A percentile compares a stretch with the other conserved stretches of the same genome.
These are phyloP conservation scores for Metschnikowia cerradonensis DNA, from an alignment of 805 yeast species.

Conservation along the genomic window DNA sequence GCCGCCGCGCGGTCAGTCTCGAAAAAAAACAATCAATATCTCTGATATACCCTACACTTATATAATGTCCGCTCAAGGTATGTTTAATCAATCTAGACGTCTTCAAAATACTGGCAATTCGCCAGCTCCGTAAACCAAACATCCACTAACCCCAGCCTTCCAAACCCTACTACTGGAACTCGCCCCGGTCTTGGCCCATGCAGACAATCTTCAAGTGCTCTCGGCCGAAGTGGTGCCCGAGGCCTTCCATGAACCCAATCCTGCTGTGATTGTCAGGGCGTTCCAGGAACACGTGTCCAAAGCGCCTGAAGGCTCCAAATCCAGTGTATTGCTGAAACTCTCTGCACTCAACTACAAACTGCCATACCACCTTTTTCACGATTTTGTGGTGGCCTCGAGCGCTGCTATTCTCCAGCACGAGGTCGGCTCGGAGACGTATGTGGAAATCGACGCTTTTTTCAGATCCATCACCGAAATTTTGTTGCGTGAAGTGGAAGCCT, in stretches of 20 bases:
- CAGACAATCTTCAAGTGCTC: slow-evolving; percentile 12
- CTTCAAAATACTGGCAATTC: too few relatives aligned
- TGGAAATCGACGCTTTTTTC: slow-evolving; percentile 57
- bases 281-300: slow-evolving; percentile 33
- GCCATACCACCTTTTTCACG: slow-evolving; percentile 62
- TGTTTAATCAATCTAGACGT: slow-evolving; percentile 25
- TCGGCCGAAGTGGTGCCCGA: slow-evolving; percentile 35
- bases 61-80: slow-evolving; percentile 1
- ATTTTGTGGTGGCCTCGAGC: slow-evolving; percentile 54
- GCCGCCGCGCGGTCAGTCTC: neutral
- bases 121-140: slow-evolving; percentile 12
- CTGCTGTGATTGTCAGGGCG: slow-evolving; percentile 41
- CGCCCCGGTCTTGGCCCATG: slow-evolving; percentile 9
- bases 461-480: slow-evolving; percentile 59
- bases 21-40: slow-evolving; percentile 3
- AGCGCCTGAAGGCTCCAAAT: slow-evolving; percentile 23
- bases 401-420: slow-evolving; percentile 44
- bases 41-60: neutral
- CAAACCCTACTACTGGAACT: slow-evolving; percentile 16
- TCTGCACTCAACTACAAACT: slow-evolving; percentile 37
- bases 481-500: slow-evolving; percentile 54
- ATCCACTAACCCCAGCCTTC: slow-evolving; percentile 7
- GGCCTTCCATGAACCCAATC: slow-evolving; percentile 43
- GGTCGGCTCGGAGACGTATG: slow-evolving; percentile 48
- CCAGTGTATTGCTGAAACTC: slow-evolving; percentile 44